Evolutionary conservation across 768 basidiomycete species (phyloP).

Genomic region (Leccinum aurantiacum): DNA sequence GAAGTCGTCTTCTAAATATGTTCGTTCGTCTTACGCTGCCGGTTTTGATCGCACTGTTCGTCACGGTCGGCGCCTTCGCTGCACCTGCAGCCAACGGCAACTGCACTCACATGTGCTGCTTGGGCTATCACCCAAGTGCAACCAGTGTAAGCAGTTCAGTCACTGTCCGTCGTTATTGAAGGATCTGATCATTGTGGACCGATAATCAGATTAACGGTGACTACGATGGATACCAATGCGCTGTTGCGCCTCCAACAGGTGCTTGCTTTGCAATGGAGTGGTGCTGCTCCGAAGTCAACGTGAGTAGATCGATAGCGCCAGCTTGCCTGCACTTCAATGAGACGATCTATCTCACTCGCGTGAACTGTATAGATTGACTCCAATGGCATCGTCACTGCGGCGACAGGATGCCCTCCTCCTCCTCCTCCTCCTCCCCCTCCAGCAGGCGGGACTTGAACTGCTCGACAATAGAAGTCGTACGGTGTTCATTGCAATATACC

Average conservation of each 20-base stretch:
- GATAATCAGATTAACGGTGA: not conserved
- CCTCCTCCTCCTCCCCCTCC: no score
- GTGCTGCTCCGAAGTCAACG: not conserved
- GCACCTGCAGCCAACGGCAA: not conserved
- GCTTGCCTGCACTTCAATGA: not conserved
- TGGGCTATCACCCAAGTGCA: not conserved
- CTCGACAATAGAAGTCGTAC: no score
- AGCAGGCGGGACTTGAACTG: no score
- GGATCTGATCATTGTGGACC: not conserved
- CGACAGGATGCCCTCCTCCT: no score
- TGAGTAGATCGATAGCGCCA: not conserved
- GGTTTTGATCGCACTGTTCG: not conserved
- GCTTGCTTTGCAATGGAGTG: not conserved
- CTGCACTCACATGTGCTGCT: slow-evolving; percentile 3
- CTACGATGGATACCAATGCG: not conserved
- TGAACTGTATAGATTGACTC: no score
- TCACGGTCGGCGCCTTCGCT: not conserved
- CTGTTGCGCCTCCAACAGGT: not conserved
- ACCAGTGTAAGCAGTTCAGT: not conserved
- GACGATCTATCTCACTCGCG: not conserved
- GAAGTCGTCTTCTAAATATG: slow-evolving; percentile 1
- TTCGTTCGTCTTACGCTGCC: slow-evolving; percentile 1
- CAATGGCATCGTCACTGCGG: no score
- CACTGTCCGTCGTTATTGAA: not conserved
- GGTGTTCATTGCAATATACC: no score